Base-by-base conservation (phyloP, 257 asterid species). In the Verbena officinalis region DNA sequence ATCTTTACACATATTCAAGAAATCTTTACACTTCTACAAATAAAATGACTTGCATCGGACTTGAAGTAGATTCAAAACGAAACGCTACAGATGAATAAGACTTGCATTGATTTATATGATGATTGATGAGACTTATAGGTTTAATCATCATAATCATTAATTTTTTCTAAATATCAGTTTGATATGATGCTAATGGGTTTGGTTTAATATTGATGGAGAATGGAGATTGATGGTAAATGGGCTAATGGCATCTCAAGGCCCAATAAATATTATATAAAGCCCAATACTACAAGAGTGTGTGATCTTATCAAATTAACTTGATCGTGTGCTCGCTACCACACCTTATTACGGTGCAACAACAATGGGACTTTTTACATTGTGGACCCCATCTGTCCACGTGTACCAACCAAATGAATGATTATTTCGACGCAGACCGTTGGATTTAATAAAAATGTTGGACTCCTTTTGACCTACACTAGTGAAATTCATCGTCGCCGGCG, bases 371-470 rank as follows among this genome's bases (percentile, higher is more conserved):
- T 39, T 20, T 1, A 72, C 77, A 52, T 0, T 10, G 19, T 74
- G 75, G 33, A 40, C 48, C 56, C 75, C 75, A 58, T 72, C 73
- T 50, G 39, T 72, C 77, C 77, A 72, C 0, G 39, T 44, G 39
- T 44, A 73, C 73, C 62, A 60, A 23, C 78, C 78, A 60, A 73
- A 67, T 17, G 65, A 59, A 19, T 73, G 36, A 24, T 30, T 61
- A 14, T 22, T 62, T 14, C 2, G 11, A 16, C 30, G 0, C 31
- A n/a, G 34, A 22, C 1, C 4, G n/a, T 34, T 20, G 0, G 22
- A 20, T 20, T 7, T 67, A 12, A 73, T 69, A n/a, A 53, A 34
- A 30, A 73, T 36, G 5, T 2, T 52, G 55, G 31, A 55, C 61
- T 33, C 13, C 31, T 0, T 71, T 5, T 71, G 60, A 7, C 76